A percentile compares a stretch with the other conserved stretches of the same genome.
Conservation (phyloP, 2,329 filamentous ascomycete genomes). For the Arthrobotrys megalospora region DNA sequence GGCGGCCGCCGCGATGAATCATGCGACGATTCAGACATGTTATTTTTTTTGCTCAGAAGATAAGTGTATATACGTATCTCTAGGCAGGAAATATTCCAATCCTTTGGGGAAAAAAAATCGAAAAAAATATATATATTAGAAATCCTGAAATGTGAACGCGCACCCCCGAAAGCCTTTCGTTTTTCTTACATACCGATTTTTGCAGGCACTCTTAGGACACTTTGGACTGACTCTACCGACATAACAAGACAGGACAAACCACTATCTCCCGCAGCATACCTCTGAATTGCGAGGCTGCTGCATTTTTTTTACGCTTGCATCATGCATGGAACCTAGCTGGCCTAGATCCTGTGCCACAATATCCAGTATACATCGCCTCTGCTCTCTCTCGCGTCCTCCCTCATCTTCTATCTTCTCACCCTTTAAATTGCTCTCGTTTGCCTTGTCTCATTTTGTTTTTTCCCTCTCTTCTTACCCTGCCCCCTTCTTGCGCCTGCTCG, state of each 20-base stretch:
- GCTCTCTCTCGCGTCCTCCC: background rate
- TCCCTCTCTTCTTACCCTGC: slow-evolving; percentile 15
- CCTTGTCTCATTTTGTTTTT: too few relatives aligned
- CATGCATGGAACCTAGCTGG: slow-evolving; percentile 22
- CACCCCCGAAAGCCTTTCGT: slow-evolving; percentile 8
- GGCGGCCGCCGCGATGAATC: slow-evolving; percentile 23
- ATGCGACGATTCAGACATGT: slow-evolving; percentile 27
- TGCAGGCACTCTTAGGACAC: slow-evolving; percentile 11
- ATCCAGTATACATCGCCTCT: slow-evolving; percentile 11
- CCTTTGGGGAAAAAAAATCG: background rate
- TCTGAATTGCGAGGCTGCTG: slow-evolving; percentile 34
- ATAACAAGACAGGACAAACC: slow-evolving; percentile 23
- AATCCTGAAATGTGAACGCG: background rate
- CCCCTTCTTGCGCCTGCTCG: slow-evolving; percentile 16
- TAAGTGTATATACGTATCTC: background rate
- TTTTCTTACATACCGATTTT: slow-evolving; percentile 14
- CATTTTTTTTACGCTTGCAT: slow-evolving; percentile 19
- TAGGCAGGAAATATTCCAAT: slow-evolving; percentile 13
- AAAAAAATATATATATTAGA: slow-evolving; percentile 8
- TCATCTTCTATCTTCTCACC: background rate
- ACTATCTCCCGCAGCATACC: slow-evolving; percentile 16
- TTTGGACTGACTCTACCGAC: slow-evolving; percentile 16
- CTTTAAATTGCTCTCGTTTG: background rate
- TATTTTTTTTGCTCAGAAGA: slow-evolving; percentile 1
- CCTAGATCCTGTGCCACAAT: slow-evolving; percentile 35